These are phyloP conservation scores for Colletotrichum zoysiae DNA, from an alignment of 2,329 filamentous ascomycete genomes.

Conservation along the genomic window DNA sequence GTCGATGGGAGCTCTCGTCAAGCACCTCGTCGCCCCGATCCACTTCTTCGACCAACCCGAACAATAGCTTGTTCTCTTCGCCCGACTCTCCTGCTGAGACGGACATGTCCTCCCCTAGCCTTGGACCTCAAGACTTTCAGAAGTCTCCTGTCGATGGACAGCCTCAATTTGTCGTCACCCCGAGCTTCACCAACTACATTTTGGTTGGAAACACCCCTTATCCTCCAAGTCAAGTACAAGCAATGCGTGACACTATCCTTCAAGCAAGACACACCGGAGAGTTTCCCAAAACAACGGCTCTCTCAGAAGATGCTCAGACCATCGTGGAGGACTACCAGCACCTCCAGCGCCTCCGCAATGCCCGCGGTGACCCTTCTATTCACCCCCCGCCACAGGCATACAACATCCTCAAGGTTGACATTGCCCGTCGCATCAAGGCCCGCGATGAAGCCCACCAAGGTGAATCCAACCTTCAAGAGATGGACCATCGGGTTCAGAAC, in stretches of 20 bases:
- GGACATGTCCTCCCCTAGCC: not conserved
- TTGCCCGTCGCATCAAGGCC: constrained; percentile 51
- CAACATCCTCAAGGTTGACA: constrained; percentile 47
- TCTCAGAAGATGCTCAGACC: not conserved
- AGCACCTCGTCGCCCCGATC: constrained; percentile 22
- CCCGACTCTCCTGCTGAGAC: not conserved
- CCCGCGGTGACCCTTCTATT: not conserved
- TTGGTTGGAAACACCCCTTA: no score
- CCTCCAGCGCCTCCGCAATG: not conserved
- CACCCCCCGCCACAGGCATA: constrained; percentile 43
- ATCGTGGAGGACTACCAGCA: not conserved
- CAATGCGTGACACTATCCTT: accelerated
- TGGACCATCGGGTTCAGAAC: constrained; percentile 30
- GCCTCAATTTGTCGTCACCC: not conserved
- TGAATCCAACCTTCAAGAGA: constrained; percentile 19
- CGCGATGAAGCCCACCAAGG: constrained; percentile 50
- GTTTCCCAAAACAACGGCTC: not conserved
- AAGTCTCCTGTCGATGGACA: accelerated
- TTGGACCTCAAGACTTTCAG: accelerated
- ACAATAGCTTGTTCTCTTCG: constrained; percentile 15
- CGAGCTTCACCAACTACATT: not conserved
- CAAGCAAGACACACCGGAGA: not conserved
- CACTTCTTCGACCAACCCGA: not conserved
- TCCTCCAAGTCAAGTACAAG: no score
- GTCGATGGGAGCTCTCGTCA: constrained; percentile 20